phyloP scores from a whole-genome alignment of 805 yeast genomes.

The Candida hispaniensis region DNA sequence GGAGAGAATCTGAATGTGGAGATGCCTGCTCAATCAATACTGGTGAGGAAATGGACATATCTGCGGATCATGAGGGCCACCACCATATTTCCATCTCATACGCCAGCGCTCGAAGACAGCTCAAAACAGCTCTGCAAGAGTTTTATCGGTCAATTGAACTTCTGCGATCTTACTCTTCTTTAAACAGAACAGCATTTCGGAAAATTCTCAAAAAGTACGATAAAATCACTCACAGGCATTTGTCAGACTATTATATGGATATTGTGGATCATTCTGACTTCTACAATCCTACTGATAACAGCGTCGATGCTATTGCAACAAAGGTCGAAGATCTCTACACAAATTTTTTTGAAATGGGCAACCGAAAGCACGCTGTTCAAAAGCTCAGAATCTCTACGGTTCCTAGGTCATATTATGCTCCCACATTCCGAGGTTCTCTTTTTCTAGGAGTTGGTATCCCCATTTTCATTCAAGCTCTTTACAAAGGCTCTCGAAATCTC shows the following conservation, averaged over 20 bases:
- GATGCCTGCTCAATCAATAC: slow-evolving; percentile 29
- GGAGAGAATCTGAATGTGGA: slow-evolving; percentile 14
- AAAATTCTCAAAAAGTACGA: slow-evolving; percentile 87
- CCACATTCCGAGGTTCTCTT: slow-evolving; percentile 52
- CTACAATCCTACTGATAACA: slow-evolving; percentile 41
- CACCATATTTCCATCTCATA: slow-evolving; percentile 46
- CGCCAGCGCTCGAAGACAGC: slow-evolving; percentile 51
- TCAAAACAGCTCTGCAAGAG: slow-evolving; percentile 59
- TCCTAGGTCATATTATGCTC: slow-evolving; percentile 30
- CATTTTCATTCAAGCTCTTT: slow-evolving; percentile 49
- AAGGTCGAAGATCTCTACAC: slow-evolving; percentile 62
- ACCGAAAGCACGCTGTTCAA: slow-evolving; percentile 61
- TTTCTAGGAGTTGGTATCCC: slow-evolving; percentile 63
- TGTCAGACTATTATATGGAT: slow-evolving; percentile 42
- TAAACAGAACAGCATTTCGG: slow-evolving; percentile 81
- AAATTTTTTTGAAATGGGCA: slow-evolving; percentile 54
- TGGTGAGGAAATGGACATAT: slow-evolving; percentile 38
- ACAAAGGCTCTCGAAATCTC: slow-evolving; percentile 38
- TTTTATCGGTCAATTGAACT: slow-evolving; percentile 64
- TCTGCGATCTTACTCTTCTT: slow-evolving; percentile 54
- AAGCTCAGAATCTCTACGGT: slow-evolving; percentile 44
- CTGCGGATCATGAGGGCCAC: slow-evolving; percentile 17
- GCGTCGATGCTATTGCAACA: slow-evolving; percentile 50
- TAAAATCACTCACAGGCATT: slow-evolving; percentile 45
- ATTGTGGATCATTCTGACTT: slow-evolving; percentile 50